Conservation (phyloP, 805 yeast species). For the Myxozyma neglecta region DNA sequence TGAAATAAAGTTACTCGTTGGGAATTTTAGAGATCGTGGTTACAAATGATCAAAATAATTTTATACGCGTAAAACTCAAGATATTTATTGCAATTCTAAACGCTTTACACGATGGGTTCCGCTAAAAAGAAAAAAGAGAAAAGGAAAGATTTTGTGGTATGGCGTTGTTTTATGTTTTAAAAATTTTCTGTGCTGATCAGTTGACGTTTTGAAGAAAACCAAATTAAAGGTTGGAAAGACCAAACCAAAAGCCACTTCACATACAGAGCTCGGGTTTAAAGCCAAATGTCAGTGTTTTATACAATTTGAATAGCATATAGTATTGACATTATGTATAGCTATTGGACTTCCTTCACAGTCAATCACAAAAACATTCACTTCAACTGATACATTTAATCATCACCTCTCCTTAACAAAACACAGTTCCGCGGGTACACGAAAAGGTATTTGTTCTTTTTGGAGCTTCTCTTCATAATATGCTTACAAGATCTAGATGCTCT, state of each 20-base stretch:
- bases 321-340: conserved; percentile 33
- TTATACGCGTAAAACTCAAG: too few relatives aligned
- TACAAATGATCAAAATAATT: too few relatives aligned
- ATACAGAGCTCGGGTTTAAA: conserved; percentile 82
- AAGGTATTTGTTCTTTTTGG: conserved; percentile 42
- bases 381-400: conserved; percentile 45
- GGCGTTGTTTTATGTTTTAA: conserved; percentile 13
- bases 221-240: conserved; percentile 89
- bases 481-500: conserved; percentile 49
- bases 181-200: neutral
- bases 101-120: conserved; percentile 21
- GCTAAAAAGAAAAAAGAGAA: conserved; percentile 60
- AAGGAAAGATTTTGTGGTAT: conserved; percentile 63
- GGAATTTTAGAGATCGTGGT: too few relatives aligned
- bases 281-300: conserved; percentile 47
- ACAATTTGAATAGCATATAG: neutral
- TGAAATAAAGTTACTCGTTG: too few relatives aligned
- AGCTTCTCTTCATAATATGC: neutral
- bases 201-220: conserved; percentile 47
- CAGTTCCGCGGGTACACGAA: conserved; percentile 67
- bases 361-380: conserved; percentile 29
- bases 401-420: conserved; percentile 72
- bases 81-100: too few relatives aligned
- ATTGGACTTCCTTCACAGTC: conserved; percentile 47
- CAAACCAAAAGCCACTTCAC: conserved; percentile 65